Evolutionary conservation across 2,329 filamentous ascomycete species (phyloP).

Genomic region (Penicillium sp.): DNA sequence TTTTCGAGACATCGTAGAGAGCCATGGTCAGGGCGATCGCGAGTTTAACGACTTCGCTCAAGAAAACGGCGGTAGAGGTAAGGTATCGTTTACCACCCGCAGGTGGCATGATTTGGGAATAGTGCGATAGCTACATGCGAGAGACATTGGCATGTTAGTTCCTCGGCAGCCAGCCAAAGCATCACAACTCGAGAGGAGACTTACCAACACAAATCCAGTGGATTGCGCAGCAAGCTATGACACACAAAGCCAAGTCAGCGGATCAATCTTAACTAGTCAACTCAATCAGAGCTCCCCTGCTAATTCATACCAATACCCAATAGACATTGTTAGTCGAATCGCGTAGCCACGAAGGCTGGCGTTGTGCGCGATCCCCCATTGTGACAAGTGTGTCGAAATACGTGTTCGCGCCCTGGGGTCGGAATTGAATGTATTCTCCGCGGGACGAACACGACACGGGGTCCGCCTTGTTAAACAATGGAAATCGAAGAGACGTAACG

Average conservation of each 20-base stretch:
- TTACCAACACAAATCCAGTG: conserved; percentile 52
- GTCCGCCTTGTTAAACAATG: conserved; percentile 10
- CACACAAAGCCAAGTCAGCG: conserved; percentile 18
- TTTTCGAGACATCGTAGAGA: conserved; percentile 82
- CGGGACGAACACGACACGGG: conserved; percentile 3
- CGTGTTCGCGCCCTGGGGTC: conserved; percentile 16
- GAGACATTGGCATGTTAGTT: conserved; percentile 21
- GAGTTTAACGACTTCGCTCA: conserved; percentile 92
- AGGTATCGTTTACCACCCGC: conserved; percentile 85
- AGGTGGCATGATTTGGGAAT: conserved; percentile 91
- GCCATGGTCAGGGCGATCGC: conserved; percentile 84
- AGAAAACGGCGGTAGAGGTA: conserved; percentile 89
- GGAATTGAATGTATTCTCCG: conserved; percentile 21
- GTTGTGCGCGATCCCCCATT: conserved; percentile 44
- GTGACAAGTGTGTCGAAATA: conserved; percentile 17
- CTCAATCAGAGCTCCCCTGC: background rate
- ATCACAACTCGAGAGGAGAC: conserved; percentile 20
- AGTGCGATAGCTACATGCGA: conserved; percentile 77
- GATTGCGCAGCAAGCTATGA: conserved; percentile 52
- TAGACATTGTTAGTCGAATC: conserved; percentile 42
- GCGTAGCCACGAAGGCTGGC: conserved; percentile 42
- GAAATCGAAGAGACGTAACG: background rate
- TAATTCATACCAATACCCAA: conserved; percentile 48
- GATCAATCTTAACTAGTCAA: conserved; percentile 2
- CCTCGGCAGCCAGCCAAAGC: background rate